A percentile compares a stretch with the other conserved stretches of the same genome.
Evolutionary conservation across 2,329 filamentous ascomycete genomes (phyloP).

Genomic region (Septoria petroselini): DNA sequence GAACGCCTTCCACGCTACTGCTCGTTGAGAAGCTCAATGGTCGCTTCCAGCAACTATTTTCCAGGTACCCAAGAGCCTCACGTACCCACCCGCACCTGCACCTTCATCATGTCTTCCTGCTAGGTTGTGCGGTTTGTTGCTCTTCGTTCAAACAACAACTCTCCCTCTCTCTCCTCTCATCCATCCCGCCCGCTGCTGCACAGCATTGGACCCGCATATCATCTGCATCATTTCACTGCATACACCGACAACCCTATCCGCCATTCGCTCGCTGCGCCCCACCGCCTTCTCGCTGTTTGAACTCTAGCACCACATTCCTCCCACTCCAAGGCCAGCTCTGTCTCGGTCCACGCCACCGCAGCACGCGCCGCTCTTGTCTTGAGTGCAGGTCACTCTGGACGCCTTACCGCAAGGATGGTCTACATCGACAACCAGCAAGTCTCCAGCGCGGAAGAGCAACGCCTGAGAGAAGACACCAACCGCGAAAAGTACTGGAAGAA

Average conservation of each 20-base stretch:
- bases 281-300: background rate
- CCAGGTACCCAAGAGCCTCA: background rate
- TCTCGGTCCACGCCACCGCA: constrained; percentile 2
- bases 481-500: constrained; percentile 94
- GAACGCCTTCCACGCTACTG: constrained; percentile 3
- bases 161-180: background rate
- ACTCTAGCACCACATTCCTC: background rate
- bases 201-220: background rate
- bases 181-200: too few relatives aligned
- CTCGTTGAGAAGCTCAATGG: constrained; percentile 8
- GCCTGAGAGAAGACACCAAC: constrained; percentile 79
- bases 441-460: constrained; percentile 84
- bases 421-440: constrained; percentile 84
- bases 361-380: constrained; percentile 3
- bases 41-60: background rate
- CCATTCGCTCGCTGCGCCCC: background rate
- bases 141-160: background rate
- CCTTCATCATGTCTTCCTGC: too few relatives aligned
- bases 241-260: background rate
- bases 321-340: background rate
- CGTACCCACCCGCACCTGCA: background rate
- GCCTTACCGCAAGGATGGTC: constrained; percentile 62
- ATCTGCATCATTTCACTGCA: constrained; percentile 6
- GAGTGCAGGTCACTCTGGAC: constrained; percentile 11
- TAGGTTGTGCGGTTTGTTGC: background rate